Evolutionary conservation across 192 early-diverging fungal genomes (phyloP).

Genomic region (Backusella tuberculispora): DNA sequence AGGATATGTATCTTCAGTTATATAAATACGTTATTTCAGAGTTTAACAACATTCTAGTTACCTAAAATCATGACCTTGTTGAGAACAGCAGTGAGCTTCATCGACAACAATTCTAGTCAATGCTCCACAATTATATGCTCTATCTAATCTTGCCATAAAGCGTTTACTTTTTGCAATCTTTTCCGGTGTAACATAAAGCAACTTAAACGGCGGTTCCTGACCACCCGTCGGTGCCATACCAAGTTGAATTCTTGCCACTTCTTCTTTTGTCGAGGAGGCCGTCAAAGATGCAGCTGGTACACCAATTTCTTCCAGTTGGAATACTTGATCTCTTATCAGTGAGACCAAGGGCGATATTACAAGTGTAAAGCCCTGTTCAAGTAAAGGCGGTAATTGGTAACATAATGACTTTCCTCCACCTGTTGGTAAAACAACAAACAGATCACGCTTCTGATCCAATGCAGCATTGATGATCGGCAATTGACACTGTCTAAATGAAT

Average conservation of each 20-base stretch:
- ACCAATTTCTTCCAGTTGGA: constrained; percentile 55
- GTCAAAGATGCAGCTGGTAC: constrained; percentile 54
- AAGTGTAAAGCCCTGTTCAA: constrained; percentile 82
- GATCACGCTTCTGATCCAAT: constrained; percentile 71
- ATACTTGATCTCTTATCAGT: constrained; percentile 93
- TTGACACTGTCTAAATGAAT: constrained; percentile 81
- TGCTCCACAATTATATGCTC: constrained; percentile 53
- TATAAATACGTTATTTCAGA: neutral
- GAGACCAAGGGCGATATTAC: constrained; percentile 93
- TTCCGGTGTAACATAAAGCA: constrained; percentile 92
- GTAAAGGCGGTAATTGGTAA: constrained; percentile 87
- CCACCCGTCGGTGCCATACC: constrained; percentile 58
- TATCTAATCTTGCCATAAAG: constrained; percentile 59
- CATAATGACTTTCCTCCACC: constrained; percentile 96
- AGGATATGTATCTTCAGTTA: neutral
- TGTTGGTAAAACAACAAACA: constrained; percentile 94
- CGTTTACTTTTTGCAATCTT: constrained; percentile 78
- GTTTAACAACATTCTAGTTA: neutral
- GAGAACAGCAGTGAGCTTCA: constrained; percentile 95
- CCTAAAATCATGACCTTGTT: constrained; percentile 98
- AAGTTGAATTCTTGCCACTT: constrained; percentile 50
- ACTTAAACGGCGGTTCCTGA: constrained; percentile 51
- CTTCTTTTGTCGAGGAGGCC: constrained; percentile 57
- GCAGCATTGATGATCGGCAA: constrained; percentile 87
- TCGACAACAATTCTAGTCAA: constrained; percentile 92